Base-by-base conservation (phyloP, 2,329 filamentous ascomycete genomes). In the Botrytis porri region DNA sequence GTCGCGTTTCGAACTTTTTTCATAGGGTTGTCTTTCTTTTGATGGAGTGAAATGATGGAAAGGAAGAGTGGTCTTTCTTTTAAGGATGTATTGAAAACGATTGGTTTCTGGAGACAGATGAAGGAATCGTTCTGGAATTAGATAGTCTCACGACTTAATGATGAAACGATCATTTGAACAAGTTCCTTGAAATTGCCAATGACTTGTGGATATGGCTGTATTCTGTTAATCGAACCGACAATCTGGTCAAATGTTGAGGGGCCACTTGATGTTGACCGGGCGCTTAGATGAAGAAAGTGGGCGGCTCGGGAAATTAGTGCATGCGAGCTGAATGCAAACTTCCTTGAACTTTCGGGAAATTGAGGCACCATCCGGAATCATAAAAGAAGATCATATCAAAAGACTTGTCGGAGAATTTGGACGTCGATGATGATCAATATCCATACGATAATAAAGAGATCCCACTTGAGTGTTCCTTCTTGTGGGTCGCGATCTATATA, bases 91-190 rank as follows among this genome's bases (percentile, higher is more conserved):
- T 70, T 70, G 65, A 70, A 61, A 77, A 75, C 73, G 75, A 76
- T 73, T 75, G 77, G 77, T 63, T 76, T 65, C 64, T 66, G 73
- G 69, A 64, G 41, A 74, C 71, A 69, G 62, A 72, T 69, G 70
- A 70, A 54, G 69, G 66, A 74, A 72, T 61, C 39, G 39, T 75
- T 72, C 32, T 67, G 39, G 59, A 48, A 72, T 69, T 69, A 69
- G 48, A 72, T 60, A 72, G 51, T 60, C 45, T 66, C 51, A 59
- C 70, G 48, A 72, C 29, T 48, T 67, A 78, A 77, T 74, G 76
- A 76, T 79, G 78, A 79, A 79, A 79, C 79, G 75, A 71, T 65
- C 65, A 41, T 72, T 72, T 72, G 22, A 57, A 70, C 41, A 70
- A 48, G n/a, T 61, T 63, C 59, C 45, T 57, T 35, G 57, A 57